A percentile compares a stretch with the other conserved stretches of the same genome.
Evolutionary conservation across 129 eudicot species (phyloP).

Genomic region (Flaveria sonorensis): DNA sequence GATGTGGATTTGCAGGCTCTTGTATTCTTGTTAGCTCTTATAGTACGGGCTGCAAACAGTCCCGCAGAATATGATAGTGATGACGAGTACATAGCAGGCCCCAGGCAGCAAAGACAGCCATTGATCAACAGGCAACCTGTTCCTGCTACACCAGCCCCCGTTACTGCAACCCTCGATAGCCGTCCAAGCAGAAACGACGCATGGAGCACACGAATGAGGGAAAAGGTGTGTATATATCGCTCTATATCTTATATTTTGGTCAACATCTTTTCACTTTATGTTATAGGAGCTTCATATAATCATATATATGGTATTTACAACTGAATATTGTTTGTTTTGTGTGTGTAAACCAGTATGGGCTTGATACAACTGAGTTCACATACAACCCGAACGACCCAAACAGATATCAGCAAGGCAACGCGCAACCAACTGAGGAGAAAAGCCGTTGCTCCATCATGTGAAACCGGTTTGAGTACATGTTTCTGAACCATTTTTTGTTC

Average conservation of each 20-base stretch:
- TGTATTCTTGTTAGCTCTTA: conserved; percentile 76
- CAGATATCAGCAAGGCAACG: conserved; percentile 61
- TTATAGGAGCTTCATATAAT: not conserved
- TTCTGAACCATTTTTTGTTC: conserved; percentile 33
- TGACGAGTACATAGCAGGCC: conserved; percentile 83
- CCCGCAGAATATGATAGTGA: conserved; percentile 88
- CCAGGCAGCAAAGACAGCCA: conserved; percentile 85
- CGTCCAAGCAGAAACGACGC: conserved; percentile 88
- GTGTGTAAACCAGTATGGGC: conserved; percentile 69
- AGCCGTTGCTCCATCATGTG: conserved; percentile 88
- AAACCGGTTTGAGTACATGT: conserved; percentile 3
- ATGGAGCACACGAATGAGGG: conserved; percentile 97
- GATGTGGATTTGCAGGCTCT: conserved; percentile 55
- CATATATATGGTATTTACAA: not conserved
- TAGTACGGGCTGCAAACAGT: conserved; percentile 78
- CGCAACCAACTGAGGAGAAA: conserved; percentile 63
- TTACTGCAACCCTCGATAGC: conserved; percentile 61
- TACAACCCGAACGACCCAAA: conserved; percentile 83
- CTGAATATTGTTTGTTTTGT: not conserved
- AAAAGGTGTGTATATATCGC: conserved; percentile 51
- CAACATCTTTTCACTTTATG: too few relatives aligned
- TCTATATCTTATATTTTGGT: too few relatives aligned
- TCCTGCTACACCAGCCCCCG: conserved; percentile 70
- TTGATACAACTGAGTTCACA: conserved; percentile 92
- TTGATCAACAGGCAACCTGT: conserved; percentile 61